Conservation (phyloP, 495 filamentous ascomycete species). For the Pyrenula aspistea region DNA sequence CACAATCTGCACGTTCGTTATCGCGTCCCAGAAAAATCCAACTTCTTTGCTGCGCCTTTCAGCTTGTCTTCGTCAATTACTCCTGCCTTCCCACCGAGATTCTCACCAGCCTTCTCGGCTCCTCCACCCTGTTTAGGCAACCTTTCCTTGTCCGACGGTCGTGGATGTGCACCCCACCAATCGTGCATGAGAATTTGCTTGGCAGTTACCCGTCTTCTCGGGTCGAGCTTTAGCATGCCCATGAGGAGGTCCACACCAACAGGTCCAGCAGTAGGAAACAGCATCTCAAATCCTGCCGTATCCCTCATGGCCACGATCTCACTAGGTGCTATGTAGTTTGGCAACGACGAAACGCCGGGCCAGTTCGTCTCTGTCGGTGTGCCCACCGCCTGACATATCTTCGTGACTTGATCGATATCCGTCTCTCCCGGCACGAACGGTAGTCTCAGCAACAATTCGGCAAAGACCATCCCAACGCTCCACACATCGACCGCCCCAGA, state of each 20-base stretch:
- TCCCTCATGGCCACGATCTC: conserved; percentile 50
- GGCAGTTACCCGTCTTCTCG: conserved; percentile 66
- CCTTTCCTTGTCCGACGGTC: conserved; percentile 71
- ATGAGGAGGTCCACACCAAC: conserved; percentile 80
- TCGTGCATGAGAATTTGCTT: conserved; percentile 63
- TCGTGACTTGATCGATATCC: conserved; percentile 64
- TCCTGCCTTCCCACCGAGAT: conserved; percentile 55
- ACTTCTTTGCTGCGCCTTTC: conserved; percentile 69
- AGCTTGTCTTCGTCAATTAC: conserved; percentile 41
- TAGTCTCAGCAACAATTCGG: conserved; percentile 72
- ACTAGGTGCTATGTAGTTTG: conserved; percentile 52
- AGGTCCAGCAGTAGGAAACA: conserved; percentile 65
- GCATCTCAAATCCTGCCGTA: conserved; percentile 52
- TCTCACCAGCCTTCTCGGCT: conserved; percentile 64
- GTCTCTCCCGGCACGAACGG: conserved; percentile 72
- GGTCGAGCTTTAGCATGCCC: conserved; percentile 76
- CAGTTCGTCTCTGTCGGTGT: conserved; percentile 91
- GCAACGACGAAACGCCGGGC: conserved; percentile 77
- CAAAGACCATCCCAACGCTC: conserved; percentile 89
- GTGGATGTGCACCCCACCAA: conserved; percentile 79
- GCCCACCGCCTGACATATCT: conserved; percentile 76
- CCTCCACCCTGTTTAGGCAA: conserved; percentile 63
- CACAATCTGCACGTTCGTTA: too few relatives aligned
- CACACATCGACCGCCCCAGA: conserved; percentile 86
- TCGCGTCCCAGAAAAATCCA: conserved; percentile 65